phyloP scores from a whole-genome alignment of 1,139 yeast species.

The Ashbya aceris region DNA sequence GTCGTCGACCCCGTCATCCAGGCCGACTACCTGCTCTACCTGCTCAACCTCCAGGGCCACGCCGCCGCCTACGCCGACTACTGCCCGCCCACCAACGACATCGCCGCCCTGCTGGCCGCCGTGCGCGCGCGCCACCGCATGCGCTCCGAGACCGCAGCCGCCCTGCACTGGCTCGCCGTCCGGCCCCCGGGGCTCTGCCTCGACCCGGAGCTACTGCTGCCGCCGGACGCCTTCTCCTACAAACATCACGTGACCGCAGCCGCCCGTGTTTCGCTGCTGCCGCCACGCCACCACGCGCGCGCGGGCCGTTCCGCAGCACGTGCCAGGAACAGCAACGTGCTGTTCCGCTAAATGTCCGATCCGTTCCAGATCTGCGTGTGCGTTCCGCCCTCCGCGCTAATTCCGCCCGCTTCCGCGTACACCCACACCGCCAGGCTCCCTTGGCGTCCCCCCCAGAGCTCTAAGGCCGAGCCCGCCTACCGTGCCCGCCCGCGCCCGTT shows the following conservation, averaged over 20 bases:
- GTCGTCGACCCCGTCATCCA: slow-evolving; percentile 75
- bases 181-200: not conserved
- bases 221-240: not conserved
- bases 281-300: not conserved
- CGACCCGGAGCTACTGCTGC: not conserved
- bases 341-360: no score
- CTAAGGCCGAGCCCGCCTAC: no score
- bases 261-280: not conserved
- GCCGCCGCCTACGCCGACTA: slow-evolving; percentile 24
- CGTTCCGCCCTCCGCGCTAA: no score
- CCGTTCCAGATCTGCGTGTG: no score
- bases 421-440: no score
- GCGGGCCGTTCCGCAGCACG: not conserved
- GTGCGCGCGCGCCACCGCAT: slow-evolving; percentile 40
- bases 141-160: slow-evolving; percentile 51
- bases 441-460: no score
- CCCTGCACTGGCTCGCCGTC: slow-evolving; percentile 44
- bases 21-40: slow-evolving; percentile 74
- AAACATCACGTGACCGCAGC: not conserved
- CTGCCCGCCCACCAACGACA: slow-evolving; percentile 64
- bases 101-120: slow-evolving; percentile 50
- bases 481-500: no score
- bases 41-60: slow-evolving; percentile 57
- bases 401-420: no score
- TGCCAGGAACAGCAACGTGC: no score